Conservation (phyloP, 768 basidiomycete genomes). For the Kwoniella bestiolae region DNA sequence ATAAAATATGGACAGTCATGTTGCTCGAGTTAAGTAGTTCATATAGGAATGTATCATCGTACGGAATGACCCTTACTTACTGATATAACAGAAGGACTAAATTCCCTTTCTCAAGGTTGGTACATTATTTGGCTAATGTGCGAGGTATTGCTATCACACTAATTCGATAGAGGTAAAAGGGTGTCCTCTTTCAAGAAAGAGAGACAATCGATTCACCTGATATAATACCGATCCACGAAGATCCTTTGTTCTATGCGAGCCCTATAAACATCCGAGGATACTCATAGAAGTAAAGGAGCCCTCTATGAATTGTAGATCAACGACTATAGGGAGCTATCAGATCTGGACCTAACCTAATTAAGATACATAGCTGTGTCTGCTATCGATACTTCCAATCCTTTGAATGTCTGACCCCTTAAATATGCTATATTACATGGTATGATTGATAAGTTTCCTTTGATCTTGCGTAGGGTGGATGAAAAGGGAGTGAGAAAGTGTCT, state of each 20-base stretch:
- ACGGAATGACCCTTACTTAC: not conserved
- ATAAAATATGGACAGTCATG: not conserved
- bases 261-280: not conserved
- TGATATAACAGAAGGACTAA: not conserved
- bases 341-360: not conserved
- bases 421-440: not conserved
- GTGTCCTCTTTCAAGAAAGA: too few relatives aligned
- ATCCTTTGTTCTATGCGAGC: not conserved
- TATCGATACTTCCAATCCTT: not conserved
- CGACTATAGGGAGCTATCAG: not conserved
- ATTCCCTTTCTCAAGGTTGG: too few relatives aligned
- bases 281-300: not conserved
- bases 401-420: constrained; percentile 2
- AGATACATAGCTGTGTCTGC: not conserved
- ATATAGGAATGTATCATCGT: not conserved
- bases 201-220: too few relatives aligned
- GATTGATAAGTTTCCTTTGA: constrained; percentile 8
- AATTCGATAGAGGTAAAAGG: too few relatives aligned
- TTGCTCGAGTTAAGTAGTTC: not conserved
- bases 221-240: too few relatives aligned
- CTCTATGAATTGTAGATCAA: not conserved
- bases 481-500: not conserved
- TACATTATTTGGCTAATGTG: too few relatives aligned
- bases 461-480: not conserved
- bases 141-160: too few relatives aligned